phyloP scores from a whole-genome alignment of 2,329 filamentous ascomycete genomes.

The Paracoccidioides brasiliensis region DNA sequence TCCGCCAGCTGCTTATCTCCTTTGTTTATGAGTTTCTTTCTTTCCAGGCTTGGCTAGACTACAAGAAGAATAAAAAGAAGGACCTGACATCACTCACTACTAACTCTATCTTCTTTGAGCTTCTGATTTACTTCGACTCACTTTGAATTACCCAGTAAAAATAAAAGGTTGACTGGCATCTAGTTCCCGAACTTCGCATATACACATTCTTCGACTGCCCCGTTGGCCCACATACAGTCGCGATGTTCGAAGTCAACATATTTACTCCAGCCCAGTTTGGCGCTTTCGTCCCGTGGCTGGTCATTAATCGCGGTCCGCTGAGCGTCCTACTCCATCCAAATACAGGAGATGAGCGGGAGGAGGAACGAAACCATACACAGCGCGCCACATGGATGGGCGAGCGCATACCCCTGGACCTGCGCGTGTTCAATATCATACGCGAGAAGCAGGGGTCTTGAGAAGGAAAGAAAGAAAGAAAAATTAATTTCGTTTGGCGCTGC shows the following conservation, averaged over 20 bases:
- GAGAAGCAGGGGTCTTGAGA: conserved; percentile 9
- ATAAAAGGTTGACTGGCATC: too few relatives aligned
- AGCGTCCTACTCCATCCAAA: conserved; percentile 76
- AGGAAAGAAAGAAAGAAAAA: not conserved
- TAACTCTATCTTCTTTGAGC: too few relatives aligned
- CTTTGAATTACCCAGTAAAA: not conserved
- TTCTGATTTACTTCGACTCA: not conserved
- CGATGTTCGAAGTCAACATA: conserved; percentile 88
- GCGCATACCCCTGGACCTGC: conserved; percentile 32
- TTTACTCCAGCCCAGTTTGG: conserved; percentile 80
- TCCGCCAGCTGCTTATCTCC: not conserved
- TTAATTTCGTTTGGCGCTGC: not conserved
- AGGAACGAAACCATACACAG: conserved; percentile 36
- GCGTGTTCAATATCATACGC: conserved; percentile 23
- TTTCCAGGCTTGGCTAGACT: not conserved
- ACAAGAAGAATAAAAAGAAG: not conserved
- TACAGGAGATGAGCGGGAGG: conserved; percentile 41
- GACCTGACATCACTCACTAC: not conserved
- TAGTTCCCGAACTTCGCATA: conserved; percentile 73
- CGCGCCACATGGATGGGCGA: conserved; percentile 35
- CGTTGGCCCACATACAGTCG: conserved; percentile 67
- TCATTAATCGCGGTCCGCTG: conserved; percentile 67
- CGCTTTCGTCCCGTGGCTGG: conserved; percentile 74
- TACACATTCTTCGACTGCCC: conserved; percentile 66
- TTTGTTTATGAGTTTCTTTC: not conserved